Conservation (phyloP, 164 flowering plant species). For the Pachysandra terminalis region DNA sequence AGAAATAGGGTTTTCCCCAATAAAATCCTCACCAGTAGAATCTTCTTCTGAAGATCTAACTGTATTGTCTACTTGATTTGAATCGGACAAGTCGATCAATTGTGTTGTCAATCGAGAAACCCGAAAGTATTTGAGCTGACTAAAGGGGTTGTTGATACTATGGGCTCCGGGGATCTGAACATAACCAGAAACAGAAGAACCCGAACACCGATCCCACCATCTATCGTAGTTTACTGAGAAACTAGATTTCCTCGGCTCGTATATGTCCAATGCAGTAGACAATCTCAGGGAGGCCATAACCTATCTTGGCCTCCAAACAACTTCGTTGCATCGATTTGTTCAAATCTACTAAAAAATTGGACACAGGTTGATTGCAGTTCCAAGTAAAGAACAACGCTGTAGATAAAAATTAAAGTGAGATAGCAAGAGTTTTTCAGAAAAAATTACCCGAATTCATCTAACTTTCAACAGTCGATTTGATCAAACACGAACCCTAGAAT, state of each 20-base stretch:
- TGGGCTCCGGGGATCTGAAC: constrained; percentile 20
- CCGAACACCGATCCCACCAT: constrained; percentile 11
- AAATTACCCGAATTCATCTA: background rate
- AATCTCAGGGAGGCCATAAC: constrained; percentile 42
- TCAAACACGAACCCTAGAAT: background rate
- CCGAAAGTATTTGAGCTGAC: constrained; percentile 22
- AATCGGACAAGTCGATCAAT: background rate
- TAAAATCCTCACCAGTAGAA: constrained; percentile 8
- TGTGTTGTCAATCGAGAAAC: constrained; percentile 25
- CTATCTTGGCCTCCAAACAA: constrained; percentile 2
- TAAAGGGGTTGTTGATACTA: constrained; percentile 16
- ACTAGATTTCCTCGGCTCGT: constrained; percentile 28
- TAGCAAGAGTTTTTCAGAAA: background rate
- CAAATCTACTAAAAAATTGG: background rate
- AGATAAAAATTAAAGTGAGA: background rate
- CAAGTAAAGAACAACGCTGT: background rate
- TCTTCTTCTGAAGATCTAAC: background rate
- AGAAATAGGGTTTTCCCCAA: constrained; percentile 10
- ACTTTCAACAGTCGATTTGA: background rate
- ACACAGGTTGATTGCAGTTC: background rate
- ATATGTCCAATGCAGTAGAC: constrained; percentile 27
- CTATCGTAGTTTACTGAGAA: constrained; percentile 15
- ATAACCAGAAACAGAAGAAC: constrained; percentile 18
- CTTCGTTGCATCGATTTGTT: background rate
- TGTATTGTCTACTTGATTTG: background rate